phyloP scores from a whole-genome alignment of 257 asterid species.

The Nicotiana knightiana region DNA sequence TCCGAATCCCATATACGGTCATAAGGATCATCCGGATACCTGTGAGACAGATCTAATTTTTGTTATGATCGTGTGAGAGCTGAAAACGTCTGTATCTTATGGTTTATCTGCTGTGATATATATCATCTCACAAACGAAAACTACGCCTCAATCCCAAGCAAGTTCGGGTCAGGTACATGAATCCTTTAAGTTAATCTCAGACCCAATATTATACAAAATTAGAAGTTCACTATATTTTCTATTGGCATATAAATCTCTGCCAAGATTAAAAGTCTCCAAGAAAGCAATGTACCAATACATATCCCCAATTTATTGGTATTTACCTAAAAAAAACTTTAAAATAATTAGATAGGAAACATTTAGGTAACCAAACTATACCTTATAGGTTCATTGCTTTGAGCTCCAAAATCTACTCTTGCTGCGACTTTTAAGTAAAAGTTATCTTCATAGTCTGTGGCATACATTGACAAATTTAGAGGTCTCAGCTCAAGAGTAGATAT shows the following conservation, averaged over 20 bases:
- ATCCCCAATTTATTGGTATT: not conserved
- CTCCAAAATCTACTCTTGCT: constrained; percentile 83
- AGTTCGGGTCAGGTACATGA: not conserved
- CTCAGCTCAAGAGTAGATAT: constrained; percentile 88
- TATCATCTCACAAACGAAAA: not conserved
- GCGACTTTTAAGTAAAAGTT: constrained; percentile 63
- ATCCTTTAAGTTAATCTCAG: not conserved
- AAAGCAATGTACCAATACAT: not conserved
- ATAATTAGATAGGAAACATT: too few relatives aligned
- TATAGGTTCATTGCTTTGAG: constrained; percentile 42
- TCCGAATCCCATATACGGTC: constrained; percentile 98
- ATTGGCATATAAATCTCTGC: not conserved
- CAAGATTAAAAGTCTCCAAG: not conserved
- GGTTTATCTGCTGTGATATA: not conserved
- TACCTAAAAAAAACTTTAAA: too few relatives aligned
- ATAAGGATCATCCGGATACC: constrained; percentile 94
- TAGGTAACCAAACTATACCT: constrained; percentile 36
- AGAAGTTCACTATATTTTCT: not conserved
- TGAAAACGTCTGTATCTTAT: not conserved
- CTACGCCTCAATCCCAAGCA: not conserved
- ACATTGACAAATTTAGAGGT: constrained; percentile 86
- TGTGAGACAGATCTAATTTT: constrained; percentile 19
- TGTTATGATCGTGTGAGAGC: constrained; percentile 1
- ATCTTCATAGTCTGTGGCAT: constrained; percentile 91
- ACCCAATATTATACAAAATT: not conserved